Conservation (phyloP, 768 basidiomycete species). For the Gyrodon lividus region DNA sequence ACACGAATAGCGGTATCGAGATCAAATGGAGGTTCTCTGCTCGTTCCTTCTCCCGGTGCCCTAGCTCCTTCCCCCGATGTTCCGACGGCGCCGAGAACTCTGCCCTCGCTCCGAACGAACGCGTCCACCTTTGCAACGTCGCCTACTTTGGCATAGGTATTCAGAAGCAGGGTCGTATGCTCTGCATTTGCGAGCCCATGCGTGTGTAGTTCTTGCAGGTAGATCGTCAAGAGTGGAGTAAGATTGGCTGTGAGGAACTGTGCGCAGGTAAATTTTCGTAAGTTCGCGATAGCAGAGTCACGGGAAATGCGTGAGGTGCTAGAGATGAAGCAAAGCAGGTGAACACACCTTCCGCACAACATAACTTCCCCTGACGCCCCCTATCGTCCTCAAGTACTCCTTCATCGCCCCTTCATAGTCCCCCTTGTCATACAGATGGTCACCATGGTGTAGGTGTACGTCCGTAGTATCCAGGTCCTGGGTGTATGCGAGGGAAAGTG, state of each 20-base stretch:
- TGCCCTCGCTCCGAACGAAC: constrained; percentile 88
- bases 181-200: constrained; percentile 90
- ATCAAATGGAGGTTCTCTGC: constrained; percentile 87
- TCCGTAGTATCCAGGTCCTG: constrained; percentile 83
- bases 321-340: background rate
- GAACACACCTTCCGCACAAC: constrained; percentile 86
- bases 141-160: constrained; percentile 96
- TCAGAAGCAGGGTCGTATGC: constrained; percentile 93
- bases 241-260: constrained; percentile 97
- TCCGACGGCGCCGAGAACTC: constrained; percentile 31
- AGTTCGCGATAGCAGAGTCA: background rate
- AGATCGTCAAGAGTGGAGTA: constrained; percentile 92
- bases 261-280: background rate
- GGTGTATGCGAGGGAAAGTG: constrained; percentile 79
- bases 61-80: constrained; percentile 19
- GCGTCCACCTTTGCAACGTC: constrained; percentile 84
- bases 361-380: constrained; percentile 88
- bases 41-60: constrained; percentile 38
- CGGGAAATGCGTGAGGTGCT: background rate
- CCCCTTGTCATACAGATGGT: constrained; percentile 85
- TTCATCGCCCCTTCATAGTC: constrained; percentile 94
- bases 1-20: constrained; percentile 96
- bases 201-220: constrained; percentile 92
- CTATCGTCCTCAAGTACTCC: constrained; percentile 89
- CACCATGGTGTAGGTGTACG: constrained; percentile 87